Conservation (phyloP, 2,329 filamentous ascomycete genomes). For the Proliferodiscus dingleyae region DNA sequence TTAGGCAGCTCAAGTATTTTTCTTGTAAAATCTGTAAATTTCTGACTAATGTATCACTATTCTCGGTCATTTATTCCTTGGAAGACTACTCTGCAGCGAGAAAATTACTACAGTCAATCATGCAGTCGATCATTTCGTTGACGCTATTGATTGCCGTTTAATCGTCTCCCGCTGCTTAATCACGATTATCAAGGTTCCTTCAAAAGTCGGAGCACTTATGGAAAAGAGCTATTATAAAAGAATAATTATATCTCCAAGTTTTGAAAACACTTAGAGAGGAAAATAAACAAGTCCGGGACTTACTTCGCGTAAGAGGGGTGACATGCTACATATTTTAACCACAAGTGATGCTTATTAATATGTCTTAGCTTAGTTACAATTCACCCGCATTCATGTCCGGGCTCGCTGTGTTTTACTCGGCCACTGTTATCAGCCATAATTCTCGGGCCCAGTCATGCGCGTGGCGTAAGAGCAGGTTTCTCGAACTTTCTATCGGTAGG, state of each 20-base stretch:
- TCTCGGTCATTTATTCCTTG: not conserved
- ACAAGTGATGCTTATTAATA: constrained; percentile 16
- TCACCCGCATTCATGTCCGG: constrained; percentile 12
- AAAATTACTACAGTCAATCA: constrained; percentile 7
- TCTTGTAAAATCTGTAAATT: constrained; percentile 1
- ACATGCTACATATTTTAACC: constrained; percentile 13
- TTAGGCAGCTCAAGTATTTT: not conserved
- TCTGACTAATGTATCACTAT: not conserved
- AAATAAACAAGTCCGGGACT: constrained; percentile 11
- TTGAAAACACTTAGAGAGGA: constrained; percentile 10
- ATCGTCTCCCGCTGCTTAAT: constrained; percentile 17
- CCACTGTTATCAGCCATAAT: no score
- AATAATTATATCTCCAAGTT: constrained; percentile 13
- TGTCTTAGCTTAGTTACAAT: constrained; percentile 9
- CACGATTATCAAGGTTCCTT: constrained; percentile 15
- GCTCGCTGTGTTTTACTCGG: constrained; percentile 11
- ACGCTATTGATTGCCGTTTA: constrained; percentile 17
- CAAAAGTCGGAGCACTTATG: constrained; percentile 16
- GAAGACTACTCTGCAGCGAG: constrained; percentile 4
- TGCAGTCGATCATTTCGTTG: constrained; percentile 11
- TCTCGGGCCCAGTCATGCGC: constrained; percentile 12
- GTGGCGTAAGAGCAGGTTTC: constrained; percentile 9
- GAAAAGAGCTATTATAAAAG: constrained; percentile 12
- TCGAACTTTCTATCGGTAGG: not conserved
- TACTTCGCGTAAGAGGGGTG: constrained; percentile 7